Evolutionary conservation across 2,329 filamentous ascomycete species (phyloP), one percentile per base, ranked within the genome.

Genomic region (Ascochyta viciae-villosae): DNA sequence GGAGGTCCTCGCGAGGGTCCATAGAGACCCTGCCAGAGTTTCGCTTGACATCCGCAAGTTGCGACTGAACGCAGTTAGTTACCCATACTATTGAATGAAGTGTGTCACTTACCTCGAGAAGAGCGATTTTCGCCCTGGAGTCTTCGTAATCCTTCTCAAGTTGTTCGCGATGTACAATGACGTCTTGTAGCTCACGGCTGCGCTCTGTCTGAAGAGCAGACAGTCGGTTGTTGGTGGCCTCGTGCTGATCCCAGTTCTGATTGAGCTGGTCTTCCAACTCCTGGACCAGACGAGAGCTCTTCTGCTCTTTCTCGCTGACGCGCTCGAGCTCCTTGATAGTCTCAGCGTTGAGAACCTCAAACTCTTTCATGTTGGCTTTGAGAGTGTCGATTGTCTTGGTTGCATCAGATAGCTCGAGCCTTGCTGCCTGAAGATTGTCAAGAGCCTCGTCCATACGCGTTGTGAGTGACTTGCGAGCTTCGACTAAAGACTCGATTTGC

Each of bases 191-290:
- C 57, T 81, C 76, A 13, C 74, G 67, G 34, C 76, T 77, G 24
- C 76, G 73, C 67, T 82, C 81, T 3, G 73, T 76, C 57, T 82
- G 80, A 50, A 82, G 74, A 57, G 90, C 88, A 48, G 93, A 97
- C 49, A 98, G 80, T 50, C 94, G 88, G 78, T 96, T 96, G 75
- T 86, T 92, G 12, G 89, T 88, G 57, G 87, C 82, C 71, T 97
- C 91, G 57, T 94, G 92, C 74, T 96, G 91, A 71, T 99, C 95
- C 76, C 92, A 99, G 78, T 95, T 97, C 73, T 85, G 91, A 72
- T 94, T 93, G 50, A 99, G 87, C 76, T 99, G 95, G 68, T 98
- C 94, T 77, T 99, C 95, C 5, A 99, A 87, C 77, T 99, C 94
- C 74, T 98, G 92, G 8, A 99, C 91, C 12, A 99, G 82, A 22